phyloP scores from a whole-genome alignment of 306 rosid genomes.

The Prunus campanulata region DNA sequence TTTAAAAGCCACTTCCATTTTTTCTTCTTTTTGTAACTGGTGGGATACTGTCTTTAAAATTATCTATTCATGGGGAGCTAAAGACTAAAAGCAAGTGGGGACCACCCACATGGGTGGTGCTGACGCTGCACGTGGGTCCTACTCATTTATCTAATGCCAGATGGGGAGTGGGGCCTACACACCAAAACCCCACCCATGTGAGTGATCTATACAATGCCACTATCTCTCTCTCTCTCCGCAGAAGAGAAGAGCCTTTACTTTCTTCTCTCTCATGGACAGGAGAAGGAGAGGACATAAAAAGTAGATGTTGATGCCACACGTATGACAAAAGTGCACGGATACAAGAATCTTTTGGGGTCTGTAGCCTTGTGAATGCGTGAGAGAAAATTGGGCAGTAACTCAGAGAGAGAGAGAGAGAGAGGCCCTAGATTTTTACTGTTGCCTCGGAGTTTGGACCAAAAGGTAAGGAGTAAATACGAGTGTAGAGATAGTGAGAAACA shows the following conservation, averaged over 20 bases:
- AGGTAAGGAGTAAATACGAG: not conserved
- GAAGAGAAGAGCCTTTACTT: constrained; percentile 12
- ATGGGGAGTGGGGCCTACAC: constrained; percentile 52
- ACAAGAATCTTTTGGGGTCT: constrained; percentile 58
- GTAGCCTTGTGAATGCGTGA: constrained; percentile 32
- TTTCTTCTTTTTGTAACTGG: constrained; percentile 8
- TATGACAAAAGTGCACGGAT: constrained; percentile 76
- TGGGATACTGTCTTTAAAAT: constrained; percentile 27
- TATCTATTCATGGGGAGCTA: constrained; percentile 35
- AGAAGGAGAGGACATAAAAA: constrained; percentile 45
- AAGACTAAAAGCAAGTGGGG: constrained; percentile 1
- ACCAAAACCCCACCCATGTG: constrained; percentile 62
- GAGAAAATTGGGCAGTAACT: not conserved
- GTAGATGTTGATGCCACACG: constrained; percentile 62
- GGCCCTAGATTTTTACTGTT: constrained; percentile 11
- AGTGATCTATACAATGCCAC: constrained; percentile 33
- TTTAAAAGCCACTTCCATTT: not conserved
- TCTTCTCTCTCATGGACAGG: constrained; percentile 27
- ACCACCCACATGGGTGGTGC: constrained; percentile 74
- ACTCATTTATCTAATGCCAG: constrained; percentile 51
- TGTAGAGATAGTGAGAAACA: not conserved
- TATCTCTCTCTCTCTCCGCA: constrained; percentile 3
- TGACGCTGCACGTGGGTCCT: constrained; percentile 54
- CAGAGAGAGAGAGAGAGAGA: not conserved
- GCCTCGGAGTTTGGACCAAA: constrained; percentile 30